Conservation (phyloP, 2,329 filamentous ascomycete species). For the Aureobasidium sp. region DNA sequence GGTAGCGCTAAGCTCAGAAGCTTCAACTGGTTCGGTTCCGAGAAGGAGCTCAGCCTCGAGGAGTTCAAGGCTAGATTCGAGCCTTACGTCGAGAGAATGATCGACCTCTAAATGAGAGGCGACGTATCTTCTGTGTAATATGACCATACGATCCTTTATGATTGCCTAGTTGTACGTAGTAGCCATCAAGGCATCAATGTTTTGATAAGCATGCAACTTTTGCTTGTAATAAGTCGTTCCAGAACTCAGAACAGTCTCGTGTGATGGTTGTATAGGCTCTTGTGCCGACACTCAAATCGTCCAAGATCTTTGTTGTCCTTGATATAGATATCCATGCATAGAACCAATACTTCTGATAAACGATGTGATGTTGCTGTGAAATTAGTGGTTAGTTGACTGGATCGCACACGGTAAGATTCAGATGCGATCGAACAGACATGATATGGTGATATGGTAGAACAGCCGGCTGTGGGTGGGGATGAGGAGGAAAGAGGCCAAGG, state of each 20-base stretch:
- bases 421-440: too few species aligned
- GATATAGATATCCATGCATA: too few species aligned
- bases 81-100: constrained; percentile 32
- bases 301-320: too few species aligned
- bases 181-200: neutral
- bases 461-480: neutral
- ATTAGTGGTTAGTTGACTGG: too few species aligned
- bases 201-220: neutral
- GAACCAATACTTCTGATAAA: too few species aligned
- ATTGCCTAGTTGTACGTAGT: neutral
- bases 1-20: constrained; percentile 25
- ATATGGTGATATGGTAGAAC: too few species aligned
- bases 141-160: constrained; percentile 5
- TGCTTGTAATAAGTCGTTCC: neutral
- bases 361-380: too few species aligned
- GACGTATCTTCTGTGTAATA: neutral
- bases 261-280: too few species aligned
- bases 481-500: neutral
- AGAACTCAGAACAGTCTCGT: too few species aligned
- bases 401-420: too few species aligned
- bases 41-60: constrained; percentile 48
- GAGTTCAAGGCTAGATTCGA: constrained; percentile 51
- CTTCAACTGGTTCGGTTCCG: constrained; percentile 33
- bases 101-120: constrained; percentile 1
- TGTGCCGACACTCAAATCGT: too few species aligned